Evolutionary conservation across 768 basidiomycete genomes (phyloP).

Genomic region (Mycena galericulata): DNA sequence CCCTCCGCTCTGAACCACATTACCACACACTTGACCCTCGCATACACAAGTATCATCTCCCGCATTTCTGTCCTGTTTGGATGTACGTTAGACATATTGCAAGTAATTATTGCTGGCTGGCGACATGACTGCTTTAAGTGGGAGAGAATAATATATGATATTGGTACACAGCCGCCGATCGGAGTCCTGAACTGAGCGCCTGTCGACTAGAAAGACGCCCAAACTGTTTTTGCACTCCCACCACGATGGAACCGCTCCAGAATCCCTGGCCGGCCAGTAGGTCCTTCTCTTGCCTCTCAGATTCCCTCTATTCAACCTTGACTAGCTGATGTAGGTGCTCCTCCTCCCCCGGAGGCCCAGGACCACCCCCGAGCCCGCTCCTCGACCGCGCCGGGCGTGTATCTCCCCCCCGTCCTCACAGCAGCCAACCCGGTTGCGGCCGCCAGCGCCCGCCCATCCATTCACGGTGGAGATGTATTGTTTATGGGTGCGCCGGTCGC

Average conservation of each 20-base stretch:
- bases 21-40: conserved; percentile 41
- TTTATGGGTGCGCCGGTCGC: conserved; percentile 44
- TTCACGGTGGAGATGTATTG: conserved; percentile 40
- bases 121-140: not conserved
- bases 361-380: conserved; percentile 19
- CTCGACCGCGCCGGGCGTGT: conserved; percentile 38
- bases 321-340: conserved; percentile 4
- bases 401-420: conserved; percentile 33
- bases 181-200: not conserved
- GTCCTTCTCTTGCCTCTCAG: conserved; percentile 28
- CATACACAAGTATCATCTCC: conserved; percentile 39
- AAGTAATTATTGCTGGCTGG: conserved; percentile 34
- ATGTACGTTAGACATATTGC: conserved; percentile 35
- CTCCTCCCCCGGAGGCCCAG: not conserved
- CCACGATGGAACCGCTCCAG: conserved; percentile 21
- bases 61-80: conserved; percentile 43
- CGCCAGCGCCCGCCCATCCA: conserved; percentile 30
- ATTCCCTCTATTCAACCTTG: conserved; percentile 32
- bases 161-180: conserved; percentile 16
- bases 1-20: conserved; percentile 46
- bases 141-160: too few relatives aligned
- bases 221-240: not conserved
- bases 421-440: conserved; percentile 37
- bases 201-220: not conserved
- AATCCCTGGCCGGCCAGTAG: conserved; percentile 25